phyloP scores from a whole-genome alignment of 768 basidiomycete species.

The Rhizopogon sp. region DNA sequence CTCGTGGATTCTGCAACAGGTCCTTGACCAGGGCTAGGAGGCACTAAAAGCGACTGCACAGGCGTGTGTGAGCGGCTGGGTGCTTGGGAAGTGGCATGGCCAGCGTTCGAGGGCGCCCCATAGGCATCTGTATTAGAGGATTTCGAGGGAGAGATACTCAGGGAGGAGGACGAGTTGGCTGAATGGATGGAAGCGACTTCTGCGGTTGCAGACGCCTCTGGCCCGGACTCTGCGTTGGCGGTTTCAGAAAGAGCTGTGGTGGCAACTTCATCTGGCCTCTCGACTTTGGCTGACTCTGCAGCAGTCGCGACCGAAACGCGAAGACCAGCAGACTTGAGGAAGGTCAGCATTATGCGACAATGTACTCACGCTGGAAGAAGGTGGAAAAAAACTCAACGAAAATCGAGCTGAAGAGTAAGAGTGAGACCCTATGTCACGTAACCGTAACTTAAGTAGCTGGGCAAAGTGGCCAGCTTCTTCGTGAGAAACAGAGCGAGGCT shows the following conservation, averaged over 20 bases:
- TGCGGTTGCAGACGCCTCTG: not conserved
- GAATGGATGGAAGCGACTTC: not conserved
- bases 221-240: slow-evolving; percentile 7
- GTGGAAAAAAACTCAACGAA: not conserved
- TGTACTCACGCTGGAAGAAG: not conserved
- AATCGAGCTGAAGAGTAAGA: slow-evolving; percentile 1
- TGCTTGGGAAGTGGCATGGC: not conserved
- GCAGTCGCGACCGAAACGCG: slow-evolving; percentile 3
- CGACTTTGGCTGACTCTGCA: not conserved
- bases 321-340: slow-evolving; percentile 17
- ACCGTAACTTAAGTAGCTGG: not conserved
- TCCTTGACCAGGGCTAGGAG: not conserved
- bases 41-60: slow-evolving; percentile 5
- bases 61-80: not conserved
- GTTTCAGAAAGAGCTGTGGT: not conserved
- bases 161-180: not conserved
- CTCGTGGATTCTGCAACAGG: slow-evolving; percentile 2
- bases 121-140: slow-evolving; percentile 21
- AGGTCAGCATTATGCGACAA: slow-evolving; percentile 15
- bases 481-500: slow-evolving; percentile 21
- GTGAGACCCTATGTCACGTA: slow-evolving; percentile 22
- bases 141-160: slow-evolving; percentile 11
- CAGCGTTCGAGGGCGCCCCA: slow-evolving; percentile 4
- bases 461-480: slow-evolving; percentile 12
- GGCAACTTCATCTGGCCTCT: not conserved